Percentiles rank a stretch among this genome's conserved stretches.
Evolutionary conservation across 805 yeast species (phyloP).

Genomic region (Saccharomycodes ludwigii): DNA sequence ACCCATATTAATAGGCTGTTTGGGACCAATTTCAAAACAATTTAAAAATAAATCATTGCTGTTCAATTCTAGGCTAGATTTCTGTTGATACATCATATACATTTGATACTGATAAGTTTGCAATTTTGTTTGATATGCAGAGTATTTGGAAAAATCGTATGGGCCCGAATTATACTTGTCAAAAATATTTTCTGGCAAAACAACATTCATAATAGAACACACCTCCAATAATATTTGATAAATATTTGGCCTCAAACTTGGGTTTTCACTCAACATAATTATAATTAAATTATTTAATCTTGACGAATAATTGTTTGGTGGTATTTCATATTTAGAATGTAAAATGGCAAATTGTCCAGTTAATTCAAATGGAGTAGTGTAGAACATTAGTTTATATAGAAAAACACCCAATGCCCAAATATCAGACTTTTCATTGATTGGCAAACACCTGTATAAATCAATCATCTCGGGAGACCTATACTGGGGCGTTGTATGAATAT

Average conservation of each 20-base stretch:
- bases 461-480: constrained; percentile 95
- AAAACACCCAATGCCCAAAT: constrained; percentile 96
- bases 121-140: constrained; percentile 31
- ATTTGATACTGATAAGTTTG: constrained; percentile 19
- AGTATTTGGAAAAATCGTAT: constrained; percentile 44
- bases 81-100: constrained; percentile 17
- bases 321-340: constrained; percentile 73
- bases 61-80: constrained; percentile 8
- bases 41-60: constrained; percentile 17
- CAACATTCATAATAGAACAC: constrained; percentile 45
- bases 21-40: constrained; percentile 19
- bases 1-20: constrained; percentile 15
- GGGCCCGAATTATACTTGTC: constrained; percentile 36
- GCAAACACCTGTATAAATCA: constrained; percentile 68
- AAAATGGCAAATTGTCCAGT: constrained; percentile 78
- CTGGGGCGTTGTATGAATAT: constrained; percentile 90
- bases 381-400: constrained; percentile 79
- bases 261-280: constrained; percentile 74
- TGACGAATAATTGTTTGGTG: constrained; percentile 60
- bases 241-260: constrained; percentile 72
- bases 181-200: constrained; percentile 30
- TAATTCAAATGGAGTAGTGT: constrained; percentile 85
- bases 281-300: constrained; percentile 64
- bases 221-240: constrained; percentile 63
- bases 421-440: constrained; percentile 86